Conservation (phyloP, 495 filamentous ascomycete species). For the Penicillium taxi region DNA sequence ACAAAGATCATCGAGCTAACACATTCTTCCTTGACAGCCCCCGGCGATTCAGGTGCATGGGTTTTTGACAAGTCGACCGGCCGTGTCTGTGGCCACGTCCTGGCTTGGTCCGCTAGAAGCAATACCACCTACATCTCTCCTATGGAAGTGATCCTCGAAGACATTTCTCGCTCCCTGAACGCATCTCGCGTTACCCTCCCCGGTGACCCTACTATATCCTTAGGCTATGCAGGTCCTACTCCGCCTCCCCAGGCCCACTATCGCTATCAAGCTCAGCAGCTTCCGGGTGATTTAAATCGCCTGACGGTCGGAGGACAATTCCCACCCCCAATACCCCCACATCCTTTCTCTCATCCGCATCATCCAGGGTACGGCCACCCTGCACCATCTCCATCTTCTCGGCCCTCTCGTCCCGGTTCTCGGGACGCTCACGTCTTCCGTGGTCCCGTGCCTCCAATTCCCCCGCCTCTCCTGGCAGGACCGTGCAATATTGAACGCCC, state of each 20-base stretch:
- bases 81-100: conserved; percentile 79
- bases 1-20: conserved; percentile 18
- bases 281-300: conserved; percentile 29
- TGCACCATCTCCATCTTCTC: conserved; percentile 15
- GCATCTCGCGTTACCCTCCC: conserved; percentile 35
- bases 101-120: conserved; percentile 73
- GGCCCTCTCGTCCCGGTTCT: conserved; percentile 12
- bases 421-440: conserved; percentile 15
- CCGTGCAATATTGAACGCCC: conserved; percentile 36
- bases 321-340: conserved; percentile 7
- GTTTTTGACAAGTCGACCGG: conserved; percentile 73
- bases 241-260: conserved; percentile 8
- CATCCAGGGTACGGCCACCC: conserved; percentile 11
- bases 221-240: conserved; percentile 16
- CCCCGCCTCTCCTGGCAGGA: conserved; percentile 26
- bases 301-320: conserved; percentile 11
- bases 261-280: conserved; percentile 22
- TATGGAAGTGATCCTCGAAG: conserved; percentile 82
- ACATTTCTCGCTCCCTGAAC: conserved; percentile 69
- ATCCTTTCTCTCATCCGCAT: conserved; percentile 9
- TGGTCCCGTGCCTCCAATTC: conserved; percentile 20
- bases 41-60: conserved; percentile 91
- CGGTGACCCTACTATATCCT: conserved; percentile 23
- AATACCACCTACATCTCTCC: conserved; percentile 81
- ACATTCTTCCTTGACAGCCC: conserved; percentile 38